Conservation (phyloP, 1,139 yeast species). For the Pneumocystis wakefieldiae region DNA sequence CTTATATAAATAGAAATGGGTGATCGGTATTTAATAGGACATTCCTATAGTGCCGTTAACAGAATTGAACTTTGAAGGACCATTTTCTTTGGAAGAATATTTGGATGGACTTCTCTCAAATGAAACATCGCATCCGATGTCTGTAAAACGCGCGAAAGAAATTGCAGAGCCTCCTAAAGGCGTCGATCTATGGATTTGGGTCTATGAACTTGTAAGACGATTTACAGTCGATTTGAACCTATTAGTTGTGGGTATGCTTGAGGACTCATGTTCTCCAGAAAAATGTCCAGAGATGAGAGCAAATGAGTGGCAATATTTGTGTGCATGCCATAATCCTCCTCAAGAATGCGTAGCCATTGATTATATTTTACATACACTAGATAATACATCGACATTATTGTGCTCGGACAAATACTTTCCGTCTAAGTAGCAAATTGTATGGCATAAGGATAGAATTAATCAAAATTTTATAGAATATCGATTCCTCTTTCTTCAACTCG, state of each 20-base stretch:
- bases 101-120: background rate
- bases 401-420: constrained; percentile 2
- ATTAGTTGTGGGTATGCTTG: background rate
- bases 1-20: background rate
- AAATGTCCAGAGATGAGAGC: constrained; percentile 5
- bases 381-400: constrained; percentile 1
- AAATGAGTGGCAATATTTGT: constrained; percentile 1
- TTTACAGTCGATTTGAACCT: background rate
- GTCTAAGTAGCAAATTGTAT: background rate
- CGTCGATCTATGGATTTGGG: background rate
- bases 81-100: background rate
- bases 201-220: background rate
- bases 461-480: background rate
- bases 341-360: constrained; percentile 2
- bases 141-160: background rate
- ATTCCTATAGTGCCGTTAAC: background rate
- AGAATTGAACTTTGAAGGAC: background rate
- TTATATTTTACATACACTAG: constrained; percentile 6
- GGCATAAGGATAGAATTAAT: background rate
- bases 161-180: background rate
- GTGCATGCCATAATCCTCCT: constrained; percentile 3
- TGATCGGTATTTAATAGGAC: background rate
- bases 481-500: background rate
- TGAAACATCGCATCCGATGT: background rate
- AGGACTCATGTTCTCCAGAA: background rate